Base-by-base conservation (phyloP, 169 alveolate genomes). In the Plasmodium blacklocki region DNA sequence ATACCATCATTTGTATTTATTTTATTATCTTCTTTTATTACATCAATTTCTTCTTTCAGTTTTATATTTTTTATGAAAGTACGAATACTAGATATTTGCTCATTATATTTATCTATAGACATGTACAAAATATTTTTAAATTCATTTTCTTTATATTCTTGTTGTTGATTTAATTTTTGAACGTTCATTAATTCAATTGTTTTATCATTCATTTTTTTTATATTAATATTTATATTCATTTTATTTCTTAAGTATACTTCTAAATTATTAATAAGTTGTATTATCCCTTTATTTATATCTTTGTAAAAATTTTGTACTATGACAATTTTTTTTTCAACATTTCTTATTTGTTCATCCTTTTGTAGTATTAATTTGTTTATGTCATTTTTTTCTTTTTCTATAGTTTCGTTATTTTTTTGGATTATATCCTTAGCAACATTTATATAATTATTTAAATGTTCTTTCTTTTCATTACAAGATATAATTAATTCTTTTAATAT, bases 391-490 rank as follows among this genome's bases (percentile, higher is more conserved):
- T 66, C 89, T 5, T 78, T 66, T 58, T 63, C 72, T 64, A 78
- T 49, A 50, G 67, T 63, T 6, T 66, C 89, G 52, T 66, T 78
- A 66, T 78, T 78, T 64, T 64, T 68, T 21, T 59, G 49, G 18
- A 64, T 78, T 52, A 78, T 78, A n/a, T 78, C 89, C 29, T 64
- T 78, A 6, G 70, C 78, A 78, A 59, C 54, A 3, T 78, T 26
- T 64, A 78, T 49, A 49, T 78, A 78, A 9, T 78, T 78, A 78
- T 52, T 66, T 78, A 78, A 66, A 14, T 49, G 54, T 15, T 43
- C 52, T 78, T 29, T 76, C n/a, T 78, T 78, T 66, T 78, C 89
- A 2, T 78, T 76, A 50, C 76, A 78, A 14, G 78, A 78, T 23
- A 66, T 11, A 6, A 78, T 14, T 39, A 78, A 71, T 52, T 78